Evolutionary conservation across 2,329 filamentous ascomycete species (phyloP), one percentile per base, ranked within the genome.

Genomic region (Ceratocystis eucalypticola): DNA sequence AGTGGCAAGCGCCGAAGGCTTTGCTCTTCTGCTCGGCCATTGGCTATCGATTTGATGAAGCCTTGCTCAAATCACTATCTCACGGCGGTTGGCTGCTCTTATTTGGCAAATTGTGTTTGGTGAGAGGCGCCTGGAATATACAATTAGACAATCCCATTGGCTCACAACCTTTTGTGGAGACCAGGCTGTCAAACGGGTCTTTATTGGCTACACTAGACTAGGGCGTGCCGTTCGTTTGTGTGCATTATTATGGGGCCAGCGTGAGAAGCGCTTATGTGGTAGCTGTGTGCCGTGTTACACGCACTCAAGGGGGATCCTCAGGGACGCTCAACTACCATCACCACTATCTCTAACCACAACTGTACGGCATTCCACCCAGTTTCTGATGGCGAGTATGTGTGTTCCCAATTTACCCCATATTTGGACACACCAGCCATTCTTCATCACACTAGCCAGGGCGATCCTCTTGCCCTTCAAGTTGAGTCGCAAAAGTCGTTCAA

Each of bases 121-220:
- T 30, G 15, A 33, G 28, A 59, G 55, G 55, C 55, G 55, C 55
- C 55, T 28, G 30, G 48, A 37, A 59, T 59, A 59, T 59, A 59
- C 55, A 33, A 37, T 17, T 1, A 17, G 8, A 28, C 28, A 10
- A 15, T 20, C 17, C 28, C 20, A 59, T 59, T 59, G 55, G 55
- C 55, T 30, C 17, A 4, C 12, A 2, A 28, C 12, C 17, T 59
- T 59, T 59, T 59, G 25, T 59, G 55, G 55, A 10, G 28, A 37
- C 28, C 3, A n/a, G 28, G 15, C 55, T 37, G 55, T 59, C 55
- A 33, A 59, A 37, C 28, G 17, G 25, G 55, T 6, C 17, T 37
- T 37, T 59, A 59, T 59, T 59, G 55, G 55, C 55, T 59, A n/a
- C 12, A n/a, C 15, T 59, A 1, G 22, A 33, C 10, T 33, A 6